These are phyloP conservation scores for Nicotiana knightiana DNA, from an alignment of 257 asterid species.

Conservation along the genomic window DNA sequence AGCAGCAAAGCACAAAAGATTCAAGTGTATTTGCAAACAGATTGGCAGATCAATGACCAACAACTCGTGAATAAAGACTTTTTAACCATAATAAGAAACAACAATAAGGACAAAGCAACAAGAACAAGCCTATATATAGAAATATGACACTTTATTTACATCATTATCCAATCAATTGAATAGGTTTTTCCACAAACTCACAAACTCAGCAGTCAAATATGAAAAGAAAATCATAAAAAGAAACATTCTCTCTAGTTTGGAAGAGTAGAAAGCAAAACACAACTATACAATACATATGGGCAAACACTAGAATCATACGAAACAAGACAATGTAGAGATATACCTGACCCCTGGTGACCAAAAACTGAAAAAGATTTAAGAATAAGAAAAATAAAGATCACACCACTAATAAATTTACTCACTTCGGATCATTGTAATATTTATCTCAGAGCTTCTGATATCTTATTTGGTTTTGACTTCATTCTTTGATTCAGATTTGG, in stretches of 20 bases:
- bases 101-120: background rate
- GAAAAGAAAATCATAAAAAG: conserved; percentile 8
- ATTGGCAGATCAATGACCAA: background rate
- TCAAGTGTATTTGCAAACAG: too few relatives aligned
- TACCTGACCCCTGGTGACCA: conserved; percentile 18
- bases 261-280: conserved; percentile 19
- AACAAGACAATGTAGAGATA: background rate
- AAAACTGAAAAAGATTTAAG: conserved; percentile 22
- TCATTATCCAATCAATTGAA: conserved; percentile 41
- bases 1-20: too few relatives aligned
- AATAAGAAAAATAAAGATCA: conserved; percentile 25
- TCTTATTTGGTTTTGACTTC: conserved; percentile 36
- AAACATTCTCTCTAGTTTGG: conserved; percentile 15
- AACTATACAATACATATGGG: conserved; percentile 27
- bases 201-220: conserved; percentile 33
- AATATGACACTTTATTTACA: conserved; percentile 28
- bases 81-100: background rate
- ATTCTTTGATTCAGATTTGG: conserved; percentile 47
- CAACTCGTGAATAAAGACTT: background rate
- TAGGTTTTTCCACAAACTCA: conserved; percentile 34
- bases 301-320: conserved; percentile 1
- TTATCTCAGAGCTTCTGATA: background rate
- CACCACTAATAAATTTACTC: conserved; percentile 34
- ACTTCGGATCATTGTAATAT: conserved; percentile 2
- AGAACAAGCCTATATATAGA: background rate